Evolutionary conservation across 352 stramenopile genomes (phyloP), one percentile per base, ranked within the genome.

Genomic region (Pythium phragmiticola): DNA sequence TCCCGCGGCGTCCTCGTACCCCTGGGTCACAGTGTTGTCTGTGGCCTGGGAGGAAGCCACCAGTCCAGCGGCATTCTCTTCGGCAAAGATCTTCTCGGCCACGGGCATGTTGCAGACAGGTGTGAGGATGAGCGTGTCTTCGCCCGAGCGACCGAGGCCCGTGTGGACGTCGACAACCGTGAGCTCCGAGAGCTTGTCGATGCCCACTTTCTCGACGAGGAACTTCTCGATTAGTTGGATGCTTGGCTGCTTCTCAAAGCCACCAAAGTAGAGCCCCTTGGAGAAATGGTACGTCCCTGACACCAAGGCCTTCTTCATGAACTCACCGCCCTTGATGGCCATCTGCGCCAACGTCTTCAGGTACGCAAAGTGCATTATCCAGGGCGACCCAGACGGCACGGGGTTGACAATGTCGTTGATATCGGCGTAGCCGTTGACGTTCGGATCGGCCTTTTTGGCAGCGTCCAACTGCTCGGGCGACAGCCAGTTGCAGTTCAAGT

Each of bases 401-500:
- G 87, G 87, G 65, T 96, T 96, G 49, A 94, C 71, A 30, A 93
- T 33, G 12, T 84, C 73, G 43, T 77, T 81, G 21, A 96, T 69
- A 46, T 95, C 78, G 19, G 87, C 52, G 65, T 98, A 97, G 17
- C 82, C 77, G 17, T 75, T 70, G 58, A 70, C 73, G 58, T 97
- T 97, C 37, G 88, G 80, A 73, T 97, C 84, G 33, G 73, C 62
- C 7, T 47, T 58, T 26, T 72, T 73, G 12, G 79, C 65, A 14
- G 74, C 63, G 19, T 75, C 56, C 58, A 91, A 95, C 45, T 84
- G 62, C 12, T 82, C 71, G 0, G 59, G 57, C 41, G 65, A 78
- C 21, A 98, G 73, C 51, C 74, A 94, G 73, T 98, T 98, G 37
- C 93, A 82, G 71, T 98, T 98, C 30, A 98, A 76, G 69, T 98